A percentile compares a stretch with the other conserved stretches of the same genome.
phyloP scores from a whole-genome alignment of 495 filamentous ascomycete genomes.

The Daldinia loculata region DNA sequence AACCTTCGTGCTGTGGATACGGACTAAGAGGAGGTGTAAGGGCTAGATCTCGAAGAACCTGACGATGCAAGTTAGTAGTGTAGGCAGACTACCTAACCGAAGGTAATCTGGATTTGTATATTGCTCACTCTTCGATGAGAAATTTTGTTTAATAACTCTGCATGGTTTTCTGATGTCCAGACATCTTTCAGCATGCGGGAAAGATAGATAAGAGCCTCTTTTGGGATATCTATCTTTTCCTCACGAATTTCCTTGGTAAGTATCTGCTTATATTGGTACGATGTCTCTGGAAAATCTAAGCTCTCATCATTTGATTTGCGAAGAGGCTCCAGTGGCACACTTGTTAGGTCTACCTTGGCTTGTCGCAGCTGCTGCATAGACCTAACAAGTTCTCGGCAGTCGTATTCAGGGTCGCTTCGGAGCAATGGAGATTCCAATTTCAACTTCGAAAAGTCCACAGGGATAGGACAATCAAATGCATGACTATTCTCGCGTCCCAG shows the following conservation, averaged over 20 bases:
- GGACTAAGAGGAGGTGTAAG: conserved; percentile 70
- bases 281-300: conserved; percentile 54
- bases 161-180: conserved; percentile 50
- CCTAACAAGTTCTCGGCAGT: conserved; percentile 50
- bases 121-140: conserved; percentile 50
- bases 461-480: conserved; percentile 21
- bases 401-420: conserved; percentile 56
- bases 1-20: conserved; percentile 45
- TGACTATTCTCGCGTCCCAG: conserved; percentile 17
- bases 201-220: conserved; percentile 51
- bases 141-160: conserved; percentile 44
- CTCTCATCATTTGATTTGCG: conserved; percentile 61
- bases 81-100: neutral
- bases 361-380: conserved; percentile 46
- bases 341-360: conserved; percentile 47
- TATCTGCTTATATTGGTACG: conserved; percentile 37
- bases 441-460: conserved; percentile 35
- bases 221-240: conserved; percentile 58
- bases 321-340: conserved; percentile 57
- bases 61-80: neutral
- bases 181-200: conserved; percentile 49
- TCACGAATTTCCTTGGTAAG: conserved; percentile 37
- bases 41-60: conserved; percentile 23
- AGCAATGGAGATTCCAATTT: conserved; percentile 65
- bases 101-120: neutral